These are phyloP conservation scores for Kandelia obovata DNA, from an alignment of 345 rosid species.

Conservation along the genomic window DNA sequence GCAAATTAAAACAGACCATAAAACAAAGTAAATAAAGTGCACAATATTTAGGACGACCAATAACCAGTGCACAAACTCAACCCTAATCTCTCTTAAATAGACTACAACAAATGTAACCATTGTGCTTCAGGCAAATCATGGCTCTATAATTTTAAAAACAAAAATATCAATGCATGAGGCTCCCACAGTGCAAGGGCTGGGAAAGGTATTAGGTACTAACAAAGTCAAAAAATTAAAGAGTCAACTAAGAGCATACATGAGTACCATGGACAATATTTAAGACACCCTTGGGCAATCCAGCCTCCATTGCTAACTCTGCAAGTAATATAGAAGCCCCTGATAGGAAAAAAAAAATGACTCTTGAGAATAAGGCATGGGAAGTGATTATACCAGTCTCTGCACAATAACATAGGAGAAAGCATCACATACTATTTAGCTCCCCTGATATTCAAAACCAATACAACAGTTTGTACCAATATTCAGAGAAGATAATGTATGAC, in stretches of 20 bases:
- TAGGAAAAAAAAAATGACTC: conserved; percentile 9
- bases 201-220: not conserved
- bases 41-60: not conserved
- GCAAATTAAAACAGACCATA: conserved; percentile 18
- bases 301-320: conserved; percentile 93
- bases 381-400: not conserved
- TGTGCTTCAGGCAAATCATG: not conserved
- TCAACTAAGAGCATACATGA: conserved; percentile 44
- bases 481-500: no score
- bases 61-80: not conserved
- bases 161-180: no score
- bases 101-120: no score
- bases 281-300: conserved; percentile 92
- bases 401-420: no score
- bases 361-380: not conserved
- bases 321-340: conserved; percentile 89
- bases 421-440: no score
- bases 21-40: not conserved
- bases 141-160: not conserved
- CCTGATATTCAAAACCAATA: no score
- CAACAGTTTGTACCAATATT: no score
- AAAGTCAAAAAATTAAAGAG: conserved; percentile 1
- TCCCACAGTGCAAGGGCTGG: no score
- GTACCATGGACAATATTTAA: conserved; percentile 91
- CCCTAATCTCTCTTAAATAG: not conserved